phyloP scores from a whole-genome alignment of 2,329 filamentous ascomycete species.

The Colletotrichum tofieldiae region DNA sequence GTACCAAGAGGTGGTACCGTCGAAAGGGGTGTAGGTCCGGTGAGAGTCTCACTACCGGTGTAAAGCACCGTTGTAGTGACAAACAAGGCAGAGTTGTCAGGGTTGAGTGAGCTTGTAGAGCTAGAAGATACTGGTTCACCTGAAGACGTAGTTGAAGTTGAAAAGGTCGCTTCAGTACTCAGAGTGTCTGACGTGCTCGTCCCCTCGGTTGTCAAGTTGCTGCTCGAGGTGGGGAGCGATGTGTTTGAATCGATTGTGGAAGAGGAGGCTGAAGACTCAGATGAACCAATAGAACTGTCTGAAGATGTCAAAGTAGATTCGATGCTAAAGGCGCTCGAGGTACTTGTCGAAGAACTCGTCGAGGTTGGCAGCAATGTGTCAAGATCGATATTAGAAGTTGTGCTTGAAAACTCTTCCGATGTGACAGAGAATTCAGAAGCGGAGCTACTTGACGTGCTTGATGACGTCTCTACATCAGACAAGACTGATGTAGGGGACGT shows the following conservation, averaged over 20 bases:
- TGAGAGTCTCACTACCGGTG: conserved; percentile 27
- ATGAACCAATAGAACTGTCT: background rate
- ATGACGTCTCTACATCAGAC: background rate
- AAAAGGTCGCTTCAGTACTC: background rate
- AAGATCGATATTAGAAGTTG: background rate
- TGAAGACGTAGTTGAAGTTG: background rate
- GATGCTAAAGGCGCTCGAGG: background rate
- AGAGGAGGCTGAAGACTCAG: background rate
- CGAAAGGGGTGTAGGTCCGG: conserved; percentile 13
- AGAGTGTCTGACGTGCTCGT: background rate
- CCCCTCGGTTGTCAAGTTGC: background rate
- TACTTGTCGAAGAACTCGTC: background rate
- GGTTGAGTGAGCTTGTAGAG: background rate
- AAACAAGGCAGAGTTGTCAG: background rate
- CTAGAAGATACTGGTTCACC: background rate
- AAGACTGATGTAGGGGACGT: background rate
- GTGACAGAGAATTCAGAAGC: background rate
- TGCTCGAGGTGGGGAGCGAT: background rate
- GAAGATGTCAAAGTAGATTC: background rate
- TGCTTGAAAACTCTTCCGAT: background rate
- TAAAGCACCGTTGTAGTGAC: conserved; percentile 11
- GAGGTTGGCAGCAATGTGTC: background rate
- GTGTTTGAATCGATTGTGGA: background rate
- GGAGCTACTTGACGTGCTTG: background rate
- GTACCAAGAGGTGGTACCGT: conserved; percentile 20